These are phyloP conservation scores for Malus hybrid DNA, from an alignment of 331 rosid genomes.

Conservation along the genomic window DNA sequence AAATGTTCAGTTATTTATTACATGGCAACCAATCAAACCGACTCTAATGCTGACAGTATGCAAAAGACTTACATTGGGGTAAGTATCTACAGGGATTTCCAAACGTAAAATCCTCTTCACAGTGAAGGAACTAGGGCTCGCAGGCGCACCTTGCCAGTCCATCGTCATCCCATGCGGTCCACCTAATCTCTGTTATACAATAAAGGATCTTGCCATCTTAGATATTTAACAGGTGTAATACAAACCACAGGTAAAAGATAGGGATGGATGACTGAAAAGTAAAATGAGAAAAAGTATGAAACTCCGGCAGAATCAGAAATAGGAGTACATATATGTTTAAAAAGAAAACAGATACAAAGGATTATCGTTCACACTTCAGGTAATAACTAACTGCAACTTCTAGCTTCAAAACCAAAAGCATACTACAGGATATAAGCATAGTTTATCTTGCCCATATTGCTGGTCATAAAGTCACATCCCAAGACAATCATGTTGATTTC, in stretches of 20 bases:
- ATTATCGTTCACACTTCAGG: no score
- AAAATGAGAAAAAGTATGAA: no score
- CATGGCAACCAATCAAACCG: constrained; percentile 6
- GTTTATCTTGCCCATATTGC: not conserved
- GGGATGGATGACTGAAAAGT: not conserved
- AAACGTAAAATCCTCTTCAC: constrained; percentile 89
- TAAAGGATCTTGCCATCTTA: constrained; percentile 4
- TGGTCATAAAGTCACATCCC: not conserved
- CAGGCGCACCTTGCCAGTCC: constrained; percentile 99
- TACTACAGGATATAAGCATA: not conserved
- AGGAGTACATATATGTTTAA: no score
- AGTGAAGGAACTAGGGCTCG: constrained; percentile 87
- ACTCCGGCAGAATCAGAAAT: not conserved
- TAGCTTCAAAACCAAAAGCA: not conserved
- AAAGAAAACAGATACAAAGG: no score
- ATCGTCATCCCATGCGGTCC: constrained; percentile 86
- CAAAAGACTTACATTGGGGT: constrained; percentile 65
- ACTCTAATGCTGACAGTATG: not conserved
- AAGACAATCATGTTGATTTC: not conserved
- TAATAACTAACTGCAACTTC: no score
- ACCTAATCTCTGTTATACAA: constrained; percentile 56
- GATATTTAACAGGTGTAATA: not conserved
- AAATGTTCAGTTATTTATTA: constrained; percentile 15
- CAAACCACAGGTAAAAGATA: not conserved
- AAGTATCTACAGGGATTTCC: constrained; percentile 94